Base-by-base conservation (phyloP, 2,329 filamentous ascomycete genomes). In the Cladosporium phlei region DNA sequence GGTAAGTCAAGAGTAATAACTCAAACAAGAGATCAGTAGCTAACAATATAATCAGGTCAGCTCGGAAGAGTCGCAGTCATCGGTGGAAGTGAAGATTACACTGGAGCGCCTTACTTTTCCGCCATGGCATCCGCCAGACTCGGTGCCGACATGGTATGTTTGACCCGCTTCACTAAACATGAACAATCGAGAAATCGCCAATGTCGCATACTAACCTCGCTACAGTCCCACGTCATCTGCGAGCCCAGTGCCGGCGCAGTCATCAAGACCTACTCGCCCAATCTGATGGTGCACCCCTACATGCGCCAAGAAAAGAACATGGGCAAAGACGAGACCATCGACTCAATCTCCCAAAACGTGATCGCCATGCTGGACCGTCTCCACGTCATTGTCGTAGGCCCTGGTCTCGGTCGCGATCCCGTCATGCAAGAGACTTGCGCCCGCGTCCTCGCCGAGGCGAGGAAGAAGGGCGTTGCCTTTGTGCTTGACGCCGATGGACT, bases 201-300 rank as follows among this genome's bases (percentile, higher is more conserved):
- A n/a, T n/a, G n/a, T n/a, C n/a, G n/a, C 4, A 35, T 21, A 3
- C 12, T 4, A n/a, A 37, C 24, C 17, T 38, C 2, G 40, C 38
- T 25, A 22, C 45, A 88, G 88, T 88, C 85, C 54, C 91, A 96
- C 70, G 85, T 98, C 52, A 95, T 98, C 62, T 98, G 93, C 74
- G 95, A 95, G 50, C 88, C 87, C 8, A 85, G 79, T 46, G 93
- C 93, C 2, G 88, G 68, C 48, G 64, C 73, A 60, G 90, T 96
- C 28, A 95, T 98, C 70, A 98, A 98, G 73, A 88, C 88, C 3
- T 98, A 97, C 72, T 96, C 90, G 16, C 93, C 93, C 2, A 96
- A 97, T 66, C 76, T 98, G 21, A 98, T 98, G 91, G 93, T 98
- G 9, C 93, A 97, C 67, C 93, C 93, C 1, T 79, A 96, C 56